Conservation (phyloP, 2,329 filamentous ascomycete species). For the Clarireedia sp. region DNA sequence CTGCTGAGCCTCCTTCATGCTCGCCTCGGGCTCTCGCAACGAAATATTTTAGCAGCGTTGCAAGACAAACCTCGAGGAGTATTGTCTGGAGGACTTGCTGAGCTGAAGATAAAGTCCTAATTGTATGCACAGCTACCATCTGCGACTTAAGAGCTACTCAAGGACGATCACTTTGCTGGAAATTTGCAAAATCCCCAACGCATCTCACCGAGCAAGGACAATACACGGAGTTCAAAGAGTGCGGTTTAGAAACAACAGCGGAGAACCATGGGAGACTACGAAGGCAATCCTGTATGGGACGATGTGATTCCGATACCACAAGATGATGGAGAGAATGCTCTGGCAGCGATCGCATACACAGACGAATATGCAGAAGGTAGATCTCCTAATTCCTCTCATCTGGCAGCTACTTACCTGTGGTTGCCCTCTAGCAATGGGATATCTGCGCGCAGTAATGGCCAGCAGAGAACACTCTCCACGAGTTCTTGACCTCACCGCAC, state of each 20-base stretch:
- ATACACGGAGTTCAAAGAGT: background rate
- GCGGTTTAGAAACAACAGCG: too few species aligned
- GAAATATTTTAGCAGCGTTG: too few species aligned
- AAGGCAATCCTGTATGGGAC: constrained; percentile 65
- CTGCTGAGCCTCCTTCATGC: too few species aligned
- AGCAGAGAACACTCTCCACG: constrained; percentile 74
- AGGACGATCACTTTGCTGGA: too few species aligned
- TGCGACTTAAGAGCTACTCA: too few species aligned
- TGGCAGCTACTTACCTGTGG: background rate
- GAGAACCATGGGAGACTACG: constrained; percentile 24
- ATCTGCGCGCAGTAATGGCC: constrained; percentile 90
- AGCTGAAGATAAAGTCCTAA: too few species aligned
- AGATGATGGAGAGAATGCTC: constrained; percentile 72
- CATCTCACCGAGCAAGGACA: background rate
- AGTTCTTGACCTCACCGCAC: constrained; percentile 72
- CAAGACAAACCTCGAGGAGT: too few species aligned
- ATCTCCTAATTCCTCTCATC: background rate
- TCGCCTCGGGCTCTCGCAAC: too few species aligned
- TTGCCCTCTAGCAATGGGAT: constrained; percentile 63
- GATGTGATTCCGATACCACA: constrained; percentile 78
- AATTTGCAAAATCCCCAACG: background rate
- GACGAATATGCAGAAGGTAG: constrained; percentile 77
- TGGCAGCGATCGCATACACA: constrained; percentile 89
- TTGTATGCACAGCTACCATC: too few species aligned
- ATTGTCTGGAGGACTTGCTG: too few species aligned